Percentiles rank a stretch among this genome's conserved stretches.
Conservation (phyloP, 495 filamentous ascomycete genomes). For the Clohesyomyces aquaticus region DNA sequence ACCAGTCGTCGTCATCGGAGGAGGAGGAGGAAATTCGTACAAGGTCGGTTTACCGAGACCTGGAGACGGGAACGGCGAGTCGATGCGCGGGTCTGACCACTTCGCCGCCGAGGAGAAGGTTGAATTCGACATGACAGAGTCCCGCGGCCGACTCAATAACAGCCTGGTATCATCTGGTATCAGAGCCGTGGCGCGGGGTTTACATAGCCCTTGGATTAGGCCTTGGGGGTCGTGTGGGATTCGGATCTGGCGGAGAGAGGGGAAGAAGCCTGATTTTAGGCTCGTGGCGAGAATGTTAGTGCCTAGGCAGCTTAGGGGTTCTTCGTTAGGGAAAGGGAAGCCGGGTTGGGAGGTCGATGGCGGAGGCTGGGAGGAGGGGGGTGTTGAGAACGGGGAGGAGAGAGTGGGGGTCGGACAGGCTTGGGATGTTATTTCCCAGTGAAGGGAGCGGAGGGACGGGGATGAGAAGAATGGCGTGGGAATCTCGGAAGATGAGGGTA, state of each 20-base stretch:
- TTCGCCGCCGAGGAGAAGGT: neutral
- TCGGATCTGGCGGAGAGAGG: constrained; percentile 66
- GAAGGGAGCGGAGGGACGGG: constrained; percentile 11
- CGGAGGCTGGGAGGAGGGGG: constrained; percentile 65
- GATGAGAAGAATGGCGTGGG: constrained; percentile 11
- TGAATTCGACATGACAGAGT: neutral
- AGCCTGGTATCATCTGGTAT: constrained; percentile 27
- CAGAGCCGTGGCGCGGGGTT: constrained; percentile 36
- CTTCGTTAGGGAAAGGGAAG: constrained; percentile 74
- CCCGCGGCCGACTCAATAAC: constrained; percentile 18
- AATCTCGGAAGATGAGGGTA: neutral
- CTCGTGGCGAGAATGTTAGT: constrained; percentile 74
- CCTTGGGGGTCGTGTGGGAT: constrained; percentile 51
- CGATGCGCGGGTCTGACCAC: neutral
- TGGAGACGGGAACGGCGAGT: neutral
- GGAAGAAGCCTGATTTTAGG: constrained; percentile 72
- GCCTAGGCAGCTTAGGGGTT: constrained; percentile 70
- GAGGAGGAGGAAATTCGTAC: neutral
- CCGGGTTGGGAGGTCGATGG: constrained; percentile 84
- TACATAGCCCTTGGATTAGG: constrained; percentile 42
- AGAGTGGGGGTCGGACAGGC: constrained; percentile 8
- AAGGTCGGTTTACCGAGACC: neutral
- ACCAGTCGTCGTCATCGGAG: neutral
- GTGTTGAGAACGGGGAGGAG: neutral
- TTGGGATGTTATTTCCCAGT: constrained; percentile 31